A percentile compares a stretch with the other conserved stretches of the same genome.
These are phyloP conservation scores for Eimeria tenella DNA, from an alignment of 169 alveolate species.

Conservation along the genomic window DNA sequence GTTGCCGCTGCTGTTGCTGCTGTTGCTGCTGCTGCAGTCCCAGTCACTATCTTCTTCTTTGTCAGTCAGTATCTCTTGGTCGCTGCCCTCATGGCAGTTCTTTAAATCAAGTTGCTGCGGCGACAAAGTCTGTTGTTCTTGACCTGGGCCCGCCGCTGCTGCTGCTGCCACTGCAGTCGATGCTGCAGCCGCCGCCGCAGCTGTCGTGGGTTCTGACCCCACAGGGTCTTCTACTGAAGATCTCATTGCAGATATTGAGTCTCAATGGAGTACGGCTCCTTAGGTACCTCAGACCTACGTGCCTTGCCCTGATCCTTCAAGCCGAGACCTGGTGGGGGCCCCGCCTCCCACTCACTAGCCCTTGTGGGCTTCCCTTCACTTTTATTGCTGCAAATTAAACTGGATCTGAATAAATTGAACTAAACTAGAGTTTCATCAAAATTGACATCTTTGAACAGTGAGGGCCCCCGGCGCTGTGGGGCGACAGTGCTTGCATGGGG, in stretches of 20 bases:
- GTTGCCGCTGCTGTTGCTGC: slow-evolving; percentile 18
- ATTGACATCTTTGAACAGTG: too few relatives aligned
- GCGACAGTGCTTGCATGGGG: background rate
- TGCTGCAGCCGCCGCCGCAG: background rate
- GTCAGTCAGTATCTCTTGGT: background rate
- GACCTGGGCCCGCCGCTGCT: too few relatives aligned
- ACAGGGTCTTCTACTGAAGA: background rate
- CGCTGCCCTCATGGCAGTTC: background rate
- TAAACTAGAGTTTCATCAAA: too few relatives aligned
- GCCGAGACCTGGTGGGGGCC: too few relatives aligned
- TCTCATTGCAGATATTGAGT: too few relatives aligned
- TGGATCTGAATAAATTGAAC: too few relatives aligned
- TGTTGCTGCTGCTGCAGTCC: slow-evolving; percentile 1
- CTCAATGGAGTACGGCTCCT: too few relatives aligned
- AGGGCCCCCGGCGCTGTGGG: background rate
- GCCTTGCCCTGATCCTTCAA: too few relatives aligned
- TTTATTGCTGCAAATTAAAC: too few relatives aligned
- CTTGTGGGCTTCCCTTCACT: too few relatives aligned
- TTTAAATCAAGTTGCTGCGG: background rate
- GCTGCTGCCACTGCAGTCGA: background rate
- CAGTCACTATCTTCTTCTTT: background rate
- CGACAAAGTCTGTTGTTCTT: background rate
- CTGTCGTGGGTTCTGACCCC: background rate
- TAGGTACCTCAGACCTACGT: too few relatives aligned
- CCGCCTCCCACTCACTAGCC: too few relatives aligned